Evolutionary conservation across 2,329 filamentous ascomycete species (phyloP), one percentile per base, ranked within the genome.

Genomic region (Penicillium griseofulvum): DNA sequence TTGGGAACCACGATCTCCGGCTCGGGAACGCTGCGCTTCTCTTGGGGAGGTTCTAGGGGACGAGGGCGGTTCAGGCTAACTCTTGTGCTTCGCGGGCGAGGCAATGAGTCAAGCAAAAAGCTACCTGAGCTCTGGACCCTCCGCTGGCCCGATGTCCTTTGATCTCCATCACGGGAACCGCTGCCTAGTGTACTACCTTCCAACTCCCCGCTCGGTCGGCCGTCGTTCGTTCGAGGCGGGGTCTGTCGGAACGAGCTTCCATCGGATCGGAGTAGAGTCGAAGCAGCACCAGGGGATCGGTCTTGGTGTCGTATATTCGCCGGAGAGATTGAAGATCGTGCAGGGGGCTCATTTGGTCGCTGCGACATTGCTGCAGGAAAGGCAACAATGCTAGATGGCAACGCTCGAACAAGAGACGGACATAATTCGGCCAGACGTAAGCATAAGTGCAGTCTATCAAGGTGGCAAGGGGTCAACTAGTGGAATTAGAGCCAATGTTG

Each of bases 61-160:
- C 56, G 62, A 44, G 65, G 49, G 11, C 54, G 61, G 36, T 67
- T 61, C 33, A 65, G 52, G 61, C 64, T 64, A 42, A 64, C 55
- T 37, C 64, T 56, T 56, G 68, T 54, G 49, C 61, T 66, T 47
- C 59, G 65, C 50, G 68, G 56, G 56, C 67, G 59, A 61, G 68
- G 57, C 39, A 70, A 29, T 57, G 61, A 73, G 61, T 81, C 78
- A 36, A 83, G 68, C 39, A 83, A 63, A 55, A 79, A 79, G 4
- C 74, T 74, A 49, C 76, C 68, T 8, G 76, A 76, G 59, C 60
- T 72, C 36, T 60, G 64, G 10, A 55, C 64, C 49, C 67, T 66
- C 19, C 66, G 61, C 39, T 67, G 68, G 14, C 52, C 56, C 36
- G 62, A 49, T 47, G 57, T 60, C 45, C 62, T 63, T 55, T 61